These are phyloP conservation scores for Flagelloscypha sp. DNA, from an alignment of 768 basidiomycete genomes.

Conservation along the genomic window DNA sequence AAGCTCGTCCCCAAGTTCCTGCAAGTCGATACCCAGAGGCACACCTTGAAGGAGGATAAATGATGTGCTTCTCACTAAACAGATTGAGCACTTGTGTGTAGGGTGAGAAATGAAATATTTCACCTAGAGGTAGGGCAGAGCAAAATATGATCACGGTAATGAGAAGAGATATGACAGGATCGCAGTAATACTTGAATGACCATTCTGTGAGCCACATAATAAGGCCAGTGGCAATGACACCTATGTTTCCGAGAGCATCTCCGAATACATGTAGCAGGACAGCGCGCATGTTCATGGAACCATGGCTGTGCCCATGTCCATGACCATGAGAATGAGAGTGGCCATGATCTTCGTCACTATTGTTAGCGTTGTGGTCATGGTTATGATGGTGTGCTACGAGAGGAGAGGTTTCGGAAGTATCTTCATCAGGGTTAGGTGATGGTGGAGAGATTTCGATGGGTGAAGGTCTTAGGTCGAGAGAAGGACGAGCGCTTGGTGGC, in stretches of 20 bases:
- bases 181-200: conserved; percentile 84
- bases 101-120: background rate
- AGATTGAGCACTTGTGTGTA: conserved; percentile 2
- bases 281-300: conserved; percentile 98
- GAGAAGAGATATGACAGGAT: conserved; percentile 86
- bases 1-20: conserved; percentile 81
- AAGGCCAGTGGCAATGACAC: conserved; percentile 91
- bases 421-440: conserved; percentile 1
- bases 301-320: conserved; percentile 38
- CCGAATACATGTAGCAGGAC: conserved; percentile 91
- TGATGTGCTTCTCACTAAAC: conserved; percentile 74
- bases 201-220: conserved; percentile 88
- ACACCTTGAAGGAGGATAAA: conserved; percentile 95
- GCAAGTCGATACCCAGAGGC: conserved; percentile 80
- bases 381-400: conserved; percentile 1
- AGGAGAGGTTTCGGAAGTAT: conserved; percentile 5
- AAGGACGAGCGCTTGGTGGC: conserved; percentile 23
- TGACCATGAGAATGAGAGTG: conserved; percentile 17
- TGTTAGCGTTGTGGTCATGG: conserved; percentile 7
- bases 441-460: background rate
- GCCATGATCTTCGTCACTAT: conserved; percentile 12
- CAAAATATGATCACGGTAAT: conserved; percentile 97
- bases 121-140: conserved; percentile 85
- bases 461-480: conserved; percentile 12
- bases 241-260: conserved; percentile 96